phyloP scores from a whole-genome alignment of 2,329 filamentous ascomycete genomes.

The Monascus ruber region DNA sequence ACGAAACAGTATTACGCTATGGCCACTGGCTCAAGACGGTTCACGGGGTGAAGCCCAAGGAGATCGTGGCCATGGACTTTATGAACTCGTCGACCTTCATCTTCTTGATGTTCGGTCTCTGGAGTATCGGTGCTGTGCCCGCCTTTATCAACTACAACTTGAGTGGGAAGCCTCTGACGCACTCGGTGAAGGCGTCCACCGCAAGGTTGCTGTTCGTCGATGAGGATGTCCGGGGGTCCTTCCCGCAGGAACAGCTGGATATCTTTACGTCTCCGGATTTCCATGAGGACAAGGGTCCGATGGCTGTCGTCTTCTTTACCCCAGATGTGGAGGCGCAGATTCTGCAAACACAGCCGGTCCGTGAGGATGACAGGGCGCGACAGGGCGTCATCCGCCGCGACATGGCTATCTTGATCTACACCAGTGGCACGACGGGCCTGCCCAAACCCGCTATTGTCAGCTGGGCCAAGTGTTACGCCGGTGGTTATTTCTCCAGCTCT shows the following conservation, averaged over 20 bases:
- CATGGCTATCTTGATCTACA: slow-evolving; percentile 69
- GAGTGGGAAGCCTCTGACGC: slow-evolving; percentile 55
- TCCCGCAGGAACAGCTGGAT: slow-evolving; percentile 29
- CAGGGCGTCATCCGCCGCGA: slow-evolving; percentile 40
- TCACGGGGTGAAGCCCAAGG: slow-evolving; percentile 53
- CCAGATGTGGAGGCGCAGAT: slow-evolving; percentile 47
- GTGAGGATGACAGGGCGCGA: slow-evolving; percentile 49
- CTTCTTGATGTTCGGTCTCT: slow-evolving; percentile 65
- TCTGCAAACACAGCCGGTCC: slow-evolving; percentile 38
- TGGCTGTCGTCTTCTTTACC: slow-evolving; percentile 53
- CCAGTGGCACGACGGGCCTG: slow-evolving; percentile 73
- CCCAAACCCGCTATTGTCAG: slow-evolving; percentile 69
- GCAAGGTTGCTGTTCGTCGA: slow-evolving; percentile 61
- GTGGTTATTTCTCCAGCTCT: slow-evolving; percentile 40
- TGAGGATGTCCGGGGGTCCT: slow-evolving; percentile 46
- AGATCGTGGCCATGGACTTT: slow-evolving; percentile 71
- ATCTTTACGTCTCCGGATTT: slow-evolving; percentile 30
- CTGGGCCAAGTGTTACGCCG: slow-evolving; percentile 55
- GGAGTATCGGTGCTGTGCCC: slow-evolving; percentile 71
- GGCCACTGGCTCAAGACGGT: slow-evolving; percentile 61
- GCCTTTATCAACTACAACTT: slow-evolving; percentile 87
- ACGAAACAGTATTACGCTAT: slow-evolving; percentile 59
- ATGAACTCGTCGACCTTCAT: slow-evolving; percentile 71
- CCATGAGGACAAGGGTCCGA: slow-evolving; percentile 31
- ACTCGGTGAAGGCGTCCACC: slow-evolving; percentile 61